phyloP scores from a whole-genome alignment of 768 basidiomycete genomes.

The Podaxis sp. region DNA sequence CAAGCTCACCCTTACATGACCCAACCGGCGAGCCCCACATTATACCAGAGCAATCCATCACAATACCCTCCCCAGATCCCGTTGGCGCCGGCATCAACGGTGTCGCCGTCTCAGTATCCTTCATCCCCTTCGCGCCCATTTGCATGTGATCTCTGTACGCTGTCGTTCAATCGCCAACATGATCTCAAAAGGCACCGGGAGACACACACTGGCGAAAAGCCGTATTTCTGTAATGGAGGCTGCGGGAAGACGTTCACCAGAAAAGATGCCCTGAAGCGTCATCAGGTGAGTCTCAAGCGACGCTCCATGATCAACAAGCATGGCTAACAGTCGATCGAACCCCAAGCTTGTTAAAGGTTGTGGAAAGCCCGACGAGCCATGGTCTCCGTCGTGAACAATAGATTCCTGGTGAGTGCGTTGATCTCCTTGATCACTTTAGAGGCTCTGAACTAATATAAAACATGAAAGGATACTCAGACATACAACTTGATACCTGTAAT shows the following conservation, averaged over 20 bases:
- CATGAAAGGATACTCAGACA: background rate
- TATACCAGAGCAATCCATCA: constrained; percentile 20
- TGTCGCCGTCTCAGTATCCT: constrained; percentile 46
- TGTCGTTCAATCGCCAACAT: constrained; percentile 86
- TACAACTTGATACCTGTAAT: background rate
- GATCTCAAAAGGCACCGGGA: constrained; percentile 84
- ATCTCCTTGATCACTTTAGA: background rate
- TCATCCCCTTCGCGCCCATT: constrained; percentile 63
- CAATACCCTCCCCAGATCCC: constrained; percentile 37
- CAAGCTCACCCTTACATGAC: constrained; percentile 28
- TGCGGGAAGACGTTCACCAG: constrained; percentile 88
- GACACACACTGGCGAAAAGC: constrained; percentile 84
- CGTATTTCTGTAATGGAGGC: constrained; percentile 78
- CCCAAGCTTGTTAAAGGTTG: constrained; percentile 74
- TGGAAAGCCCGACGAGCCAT: constrained; percentile 63
- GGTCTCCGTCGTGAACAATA: constrained; percentile 23
- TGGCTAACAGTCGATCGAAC: constrained; percentile 16
- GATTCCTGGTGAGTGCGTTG: constrained; percentile 1
- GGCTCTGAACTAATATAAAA: background rate
- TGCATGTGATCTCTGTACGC: constrained; percentile 68
- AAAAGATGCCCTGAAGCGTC: constrained; percentile 84
- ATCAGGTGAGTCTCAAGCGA: constrained; percentile 56
- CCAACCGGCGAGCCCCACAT: constrained; percentile 20
- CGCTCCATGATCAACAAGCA: constrained; percentile 13
- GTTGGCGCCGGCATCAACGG: constrained; percentile 29